Evolutionary conservation across 23 red algal genomes (phyloP).

Genomic region (Agarophyton chilense): DNA sequence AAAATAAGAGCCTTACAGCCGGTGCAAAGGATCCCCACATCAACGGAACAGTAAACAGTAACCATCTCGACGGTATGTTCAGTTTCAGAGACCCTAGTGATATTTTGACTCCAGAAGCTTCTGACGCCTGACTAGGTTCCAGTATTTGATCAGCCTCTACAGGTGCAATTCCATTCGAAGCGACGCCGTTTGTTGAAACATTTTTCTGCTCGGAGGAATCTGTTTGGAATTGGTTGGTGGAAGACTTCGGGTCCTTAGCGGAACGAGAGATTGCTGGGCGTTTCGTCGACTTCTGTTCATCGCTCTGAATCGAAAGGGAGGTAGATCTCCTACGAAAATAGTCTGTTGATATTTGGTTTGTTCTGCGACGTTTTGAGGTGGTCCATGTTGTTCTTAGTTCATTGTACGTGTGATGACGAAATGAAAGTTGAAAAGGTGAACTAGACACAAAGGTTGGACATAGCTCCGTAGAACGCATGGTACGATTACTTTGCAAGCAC

Average conservation of each 20-base stretch:
- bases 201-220: not conserved
- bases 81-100: not conserved
- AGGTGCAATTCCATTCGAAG: not conserved
- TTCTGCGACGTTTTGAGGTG: not conserved
- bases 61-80: slow-evolving; percentile 36
- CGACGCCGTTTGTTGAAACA: not conserved
- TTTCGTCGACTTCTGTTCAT: not conserved
- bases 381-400: not conserved
- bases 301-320: not conserved
- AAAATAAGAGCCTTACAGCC: slow-evolving; percentile 84
- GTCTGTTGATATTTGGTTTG: not conserved
- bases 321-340: not conserved
- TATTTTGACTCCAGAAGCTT: not conserved
- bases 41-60: slow-evolving; percentile 76
- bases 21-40: slow-evolving; percentile 93
- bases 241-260: not conserved
- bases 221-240: not conserved
- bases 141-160: not conserved
- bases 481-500: not conserved
- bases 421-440: not conserved
- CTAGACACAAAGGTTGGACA: not conserved
- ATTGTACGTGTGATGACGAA: not conserved
- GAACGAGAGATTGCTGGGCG: not conserved
- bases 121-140: not conserved
- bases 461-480: not conserved